Evolutionary conservation across 805 yeast genomes (phyloP), one percentile per base, ranked within the genome.

Genomic region (Aciculoconidium aculeatum): DNA sequence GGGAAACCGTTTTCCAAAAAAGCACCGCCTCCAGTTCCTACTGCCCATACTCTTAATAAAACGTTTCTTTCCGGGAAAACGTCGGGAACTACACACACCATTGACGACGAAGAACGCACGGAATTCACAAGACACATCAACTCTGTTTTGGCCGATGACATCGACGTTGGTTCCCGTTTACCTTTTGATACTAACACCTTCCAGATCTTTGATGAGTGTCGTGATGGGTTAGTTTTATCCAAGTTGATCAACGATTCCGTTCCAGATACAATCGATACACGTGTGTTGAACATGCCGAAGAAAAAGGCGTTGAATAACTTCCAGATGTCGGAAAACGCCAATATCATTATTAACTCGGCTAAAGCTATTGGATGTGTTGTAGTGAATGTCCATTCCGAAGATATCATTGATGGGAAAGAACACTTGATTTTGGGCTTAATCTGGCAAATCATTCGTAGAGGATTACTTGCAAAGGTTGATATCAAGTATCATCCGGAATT

Each of bases 291-390:
- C 58, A 66, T 79, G 55, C 94, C 97, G 15, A 82, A 80, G 55
- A 71, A 72, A 44, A 88, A 85, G 60, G 60, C 72, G 11, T 72
- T 92, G 54, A 92, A 92, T 67, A 85, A 86, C 52, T 92, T 92
- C 70, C 92, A 88, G 41, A 90, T 94, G 78, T 75, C 83, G 42
- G 98, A 92, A 64, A 92, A 92, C 60, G 96, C 97, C 31, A 92
- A 92, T 61, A 88, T 92, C 42, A 97, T 92, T 21, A 85, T 92
- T 61, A 92, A 92, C 59, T 92, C 98, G 3, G 98, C 98, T 17
- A 92, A 92, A 64, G 98, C 97, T 30, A 92, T 92, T 61, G 98
- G 98, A 12, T 90, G 96, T 70, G 83, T 92, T 34, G 97, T 92
- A 28, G 97, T 92, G 29, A 92, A 92, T 52, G 97, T 92, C 28